Base-by-base conservation (phyloP, 768 basidiomycete genomes). In the Leucocoprinus sp. region DNA sequence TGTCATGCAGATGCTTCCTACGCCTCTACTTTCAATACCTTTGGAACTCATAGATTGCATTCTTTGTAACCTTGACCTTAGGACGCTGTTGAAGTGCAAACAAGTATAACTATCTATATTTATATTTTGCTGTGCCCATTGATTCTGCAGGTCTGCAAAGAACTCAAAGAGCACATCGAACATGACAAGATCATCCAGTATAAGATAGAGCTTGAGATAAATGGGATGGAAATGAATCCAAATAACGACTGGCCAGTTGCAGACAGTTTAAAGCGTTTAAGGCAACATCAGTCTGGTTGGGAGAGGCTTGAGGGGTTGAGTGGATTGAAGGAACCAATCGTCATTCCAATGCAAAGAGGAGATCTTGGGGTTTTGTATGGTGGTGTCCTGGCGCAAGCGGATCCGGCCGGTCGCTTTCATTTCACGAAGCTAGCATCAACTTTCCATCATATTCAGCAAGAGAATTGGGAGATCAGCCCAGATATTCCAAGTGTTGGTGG, bases 291-390 rank as follows among this genome's bases (percentile, higher is more conserved):
- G 37, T 42, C 51, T 26, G 63, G 65, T 23, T 73, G 73, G 72
- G 60, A 61, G 18, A 35, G 60, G n/a, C 45, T 72, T 19, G 50
- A 51, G 28, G 74, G 68, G 66, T 59, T 57, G 8, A 42, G 57
- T 21, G 52, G 59, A 22, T 8, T 4, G 14, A 31, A 8, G 4
- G 11, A 12, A 4, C 31, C 31, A 3, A 46, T 52, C 18, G 55
- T 55, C 14, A 49, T 76, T 23, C 60, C 56, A 3, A 75, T 77
- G 70, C 43, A 57, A 21, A 48, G 51, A 3, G 75, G 75, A 22
- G 62, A 62, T 15, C 52, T 76, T 4, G 80, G 79, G 68, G 79
- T 81, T 52, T 65, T 82, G 0, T 79, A 66, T 48, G 80, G 78
- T 2, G 74, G 75, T 8, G 70, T 81, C 9, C 55, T 82, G 7